A percentile compares a stretch with the other conserved stretches of the same genome.
Evolutionary conservation across 169 alveolate species (phyloP).

Genomic region (Theileria orientalis): DNA sequence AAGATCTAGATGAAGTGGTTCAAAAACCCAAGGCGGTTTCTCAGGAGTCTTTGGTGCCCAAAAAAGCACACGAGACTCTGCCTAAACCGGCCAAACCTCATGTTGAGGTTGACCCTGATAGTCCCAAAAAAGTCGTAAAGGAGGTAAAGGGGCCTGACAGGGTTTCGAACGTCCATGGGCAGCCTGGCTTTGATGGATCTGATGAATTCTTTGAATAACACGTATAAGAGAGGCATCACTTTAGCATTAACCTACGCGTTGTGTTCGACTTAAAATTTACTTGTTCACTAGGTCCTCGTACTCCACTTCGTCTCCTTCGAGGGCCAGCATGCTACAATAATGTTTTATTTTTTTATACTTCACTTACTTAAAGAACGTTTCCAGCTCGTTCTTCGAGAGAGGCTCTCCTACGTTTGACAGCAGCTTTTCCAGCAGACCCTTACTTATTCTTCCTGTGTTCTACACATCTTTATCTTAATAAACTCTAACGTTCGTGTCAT

Average conservation of each 20-base stretch:
- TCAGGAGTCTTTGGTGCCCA: too few relatives aligned
- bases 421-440: slow-evolving; percentile 35
- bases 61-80: too few relatives aligned
- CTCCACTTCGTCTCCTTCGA: slow-evolving; percentile 33
- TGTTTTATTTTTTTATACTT: background rate
- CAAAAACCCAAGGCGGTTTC: too few relatives aligned
- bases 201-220: background rate
- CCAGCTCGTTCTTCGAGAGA: slow-evolving; percentile 24
- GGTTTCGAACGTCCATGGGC: too few relatives aligned
- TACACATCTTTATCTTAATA: background rate
- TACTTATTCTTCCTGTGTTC: slow-evolving; percentile 61
- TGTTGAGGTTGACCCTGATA: too few relatives aligned
- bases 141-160: too few relatives aligned
- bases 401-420: slow-evolving; percentile 63
- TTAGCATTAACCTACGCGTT: slow-evolving; percentile 30
- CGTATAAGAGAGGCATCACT: slow-evolving; percentile 8
- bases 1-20: too few relatives aligned
- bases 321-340: slow-evolving; percentile 2
- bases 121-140: too few relatives aligned
- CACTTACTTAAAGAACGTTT: slow-evolving; percentile 35
- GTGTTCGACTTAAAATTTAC: slow-evolving; percentile 12
- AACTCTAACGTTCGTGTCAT: slow-evolving; percentile 33
- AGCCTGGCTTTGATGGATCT: too few relatives aligned
- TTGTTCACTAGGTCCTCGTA: slow-evolving; percentile 46
- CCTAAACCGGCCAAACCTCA: too few relatives aligned